Percentiles rank a stretch among this genome's conserved stretches.
Evolutionary conservation across 495 filamentous ascomycete species (phyloP).

Genomic region (Parmelia sp.): DNA sequence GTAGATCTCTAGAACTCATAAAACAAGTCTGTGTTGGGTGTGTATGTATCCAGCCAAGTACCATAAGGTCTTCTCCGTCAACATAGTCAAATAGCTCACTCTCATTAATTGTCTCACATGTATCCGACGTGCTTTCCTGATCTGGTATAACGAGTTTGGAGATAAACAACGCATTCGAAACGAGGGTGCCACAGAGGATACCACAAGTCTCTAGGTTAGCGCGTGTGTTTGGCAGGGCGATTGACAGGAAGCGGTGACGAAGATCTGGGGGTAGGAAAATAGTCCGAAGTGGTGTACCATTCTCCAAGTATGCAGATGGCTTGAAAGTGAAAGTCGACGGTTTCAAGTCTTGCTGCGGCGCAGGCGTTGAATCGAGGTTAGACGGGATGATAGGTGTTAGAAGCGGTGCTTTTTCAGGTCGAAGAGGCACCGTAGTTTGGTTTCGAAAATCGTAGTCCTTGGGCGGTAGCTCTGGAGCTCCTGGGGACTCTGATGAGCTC

Average conservation of each 20-base stretch:
- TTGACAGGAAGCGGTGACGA: slow-evolving; percentile 60
- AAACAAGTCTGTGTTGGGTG: slow-evolving; percentile 96
- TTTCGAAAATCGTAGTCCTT: slow-evolving; percentile 37
- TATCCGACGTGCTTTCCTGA: slow-evolving; percentile 81
- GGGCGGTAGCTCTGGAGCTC: slow-evolving; percentile 46
- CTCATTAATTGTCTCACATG: slow-evolving; percentile 89
- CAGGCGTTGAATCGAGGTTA: slow-evolving; percentile 29
- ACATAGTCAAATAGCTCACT: slow-evolving; percentile 78
- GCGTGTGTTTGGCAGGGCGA: slow-evolving; percentile 68
- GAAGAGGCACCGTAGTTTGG: slow-evolving; percentile 29
- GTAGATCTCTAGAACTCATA: slow-evolving; percentile 88
- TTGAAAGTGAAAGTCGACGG: slow-evolving; percentile 68
- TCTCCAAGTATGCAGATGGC: slow-evolving; percentile 80
- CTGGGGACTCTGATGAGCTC: slow-evolving; percentile 31
- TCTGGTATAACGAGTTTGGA: slow-evolving; percentile 82
- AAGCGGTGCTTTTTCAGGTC: slow-evolving; percentile 31
- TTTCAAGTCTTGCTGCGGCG: slow-evolving; percentile 37
- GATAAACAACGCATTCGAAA: slow-evolving; percentile 91
- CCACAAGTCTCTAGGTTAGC: slow-evolving; percentile 89
- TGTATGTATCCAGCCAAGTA: slow-evolving; percentile 96
- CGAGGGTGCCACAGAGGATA: slow-evolving; percentile 80
- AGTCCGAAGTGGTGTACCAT: slow-evolving; percentile 74
- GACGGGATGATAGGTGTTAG: slow-evolving; percentile 12
- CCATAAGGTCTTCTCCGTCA: slow-evolving; percentile 74
- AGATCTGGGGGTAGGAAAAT: slow-evolving; percentile 77